Evolutionary conservation across 441 rosid species (phyloP), one percentile per base, ranked within the genome.

Genomic region (Viola pubescens): DNA sequence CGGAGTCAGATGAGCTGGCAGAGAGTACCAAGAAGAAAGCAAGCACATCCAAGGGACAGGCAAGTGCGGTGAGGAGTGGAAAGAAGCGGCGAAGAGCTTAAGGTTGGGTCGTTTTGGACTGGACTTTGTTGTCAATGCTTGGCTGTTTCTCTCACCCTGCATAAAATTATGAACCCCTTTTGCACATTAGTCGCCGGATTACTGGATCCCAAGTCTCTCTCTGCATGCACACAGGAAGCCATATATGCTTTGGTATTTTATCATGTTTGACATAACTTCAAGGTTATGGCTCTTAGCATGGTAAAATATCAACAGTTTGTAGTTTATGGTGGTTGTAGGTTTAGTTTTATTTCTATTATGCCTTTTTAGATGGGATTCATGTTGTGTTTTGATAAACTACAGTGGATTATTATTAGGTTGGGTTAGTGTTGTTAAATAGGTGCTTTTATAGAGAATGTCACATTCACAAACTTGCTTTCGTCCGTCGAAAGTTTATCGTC

Each of bases 51-150:
- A 89, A 81, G 78, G 72, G 74, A 4, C 85, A 41, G 48, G 85
- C 77, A 64, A 82, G 80, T 51, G 88, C 77, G 55, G 39, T 54
- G 0, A 87, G 79, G 71, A 75, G 83, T 4, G 82, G 82, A 39
- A 87, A 81, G 69, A 91, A 86, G 76, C 81, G 92, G 59, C 77
- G 77, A 63, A 79, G 87, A 79, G 67, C 47, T 67, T 62, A 55
- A 61, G 39, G 61, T 67, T 67, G 45, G 57, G 1, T 5, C 1
- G 41, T 6, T 48, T 4, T 0, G 3, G 3, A 52, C 26, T 45
- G 47, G 4, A 3, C 6, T 14, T 4, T 12, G 38, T 10, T 54
- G 40, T 13, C 34, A 26, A 61, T 4, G 41, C 44, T 6, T 55
- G 42, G 66, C 56, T 4, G n/a, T 47, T 59, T 49, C 54, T 26